Evolutionary conservation across 257 asterid species (phyloP).

Genomic region (Solanum okadae): DNA sequence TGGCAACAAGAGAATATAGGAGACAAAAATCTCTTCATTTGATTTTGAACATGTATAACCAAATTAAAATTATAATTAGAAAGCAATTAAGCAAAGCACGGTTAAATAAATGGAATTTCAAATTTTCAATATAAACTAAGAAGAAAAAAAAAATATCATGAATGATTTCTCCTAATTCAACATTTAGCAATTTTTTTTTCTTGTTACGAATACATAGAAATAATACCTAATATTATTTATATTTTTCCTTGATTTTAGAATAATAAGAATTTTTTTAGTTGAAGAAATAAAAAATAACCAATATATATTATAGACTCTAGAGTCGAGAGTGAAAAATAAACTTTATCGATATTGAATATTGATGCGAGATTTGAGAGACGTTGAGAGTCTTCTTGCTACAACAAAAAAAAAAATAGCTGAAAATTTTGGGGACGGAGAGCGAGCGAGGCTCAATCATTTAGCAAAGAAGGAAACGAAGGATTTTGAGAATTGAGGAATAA

Average conservation of each 20-base stretch:
- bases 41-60: not conserved
- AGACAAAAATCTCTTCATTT: not conserved
- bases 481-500: too few relatives aligned
- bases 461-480: not conserved
- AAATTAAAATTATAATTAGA: too few relatives aligned
- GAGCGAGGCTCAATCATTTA: not conserved
- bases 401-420: not conserved
- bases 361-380: not conserved
- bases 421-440: not conserved
- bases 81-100: not conserved
- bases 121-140: too few relatives aligned
- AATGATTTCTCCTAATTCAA: too few relatives aligned
- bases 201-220: too few relatives aligned
- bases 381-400: not conserved
- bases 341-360: not conserved
- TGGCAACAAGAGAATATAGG: not conserved
- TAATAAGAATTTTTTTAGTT: not conserved
- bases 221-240: too few relatives aligned
- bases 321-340: not conserved
- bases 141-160: too few relatives aligned
- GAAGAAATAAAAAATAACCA: not conserved
- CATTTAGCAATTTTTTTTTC: too few relatives aligned
- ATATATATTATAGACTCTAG: too few relatives aligned
- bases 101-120: too few relatives aligned
- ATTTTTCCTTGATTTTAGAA: too few relatives aligned